Percentiles rank a stretch among this genome's conserved stretches.
phyloP scores from a whole-genome alignment of 352 stramenopile species.

The Plasmopara muralis region DNA sequence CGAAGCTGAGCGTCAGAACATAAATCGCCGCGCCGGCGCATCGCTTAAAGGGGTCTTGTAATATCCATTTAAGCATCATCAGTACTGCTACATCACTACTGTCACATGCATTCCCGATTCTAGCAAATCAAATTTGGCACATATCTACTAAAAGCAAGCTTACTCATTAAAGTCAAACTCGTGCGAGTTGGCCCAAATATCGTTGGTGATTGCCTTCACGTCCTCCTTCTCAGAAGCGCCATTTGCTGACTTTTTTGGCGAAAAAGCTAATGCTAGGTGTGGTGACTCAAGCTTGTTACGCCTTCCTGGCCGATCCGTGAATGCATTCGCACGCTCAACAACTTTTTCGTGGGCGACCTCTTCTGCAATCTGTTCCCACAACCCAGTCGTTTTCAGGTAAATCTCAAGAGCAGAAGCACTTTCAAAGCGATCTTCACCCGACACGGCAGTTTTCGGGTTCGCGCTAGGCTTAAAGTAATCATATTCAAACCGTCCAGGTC shows the following conservation, averaged over 20 bases:
- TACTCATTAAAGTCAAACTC: constrained; percentile 68
- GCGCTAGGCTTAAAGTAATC: constrained; percentile 74
- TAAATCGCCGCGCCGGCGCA: constrained; percentile 65
- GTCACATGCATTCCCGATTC: neutral
- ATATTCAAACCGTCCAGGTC: constrained; percentile 72
- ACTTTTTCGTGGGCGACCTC: constrained; percentile 20
- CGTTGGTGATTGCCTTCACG: constrained; percentile 61
- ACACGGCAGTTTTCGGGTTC: constrained; percentile 37
- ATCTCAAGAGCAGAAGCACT: constrained; percentile 54
- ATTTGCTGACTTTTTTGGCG: constrained; percentile 26
- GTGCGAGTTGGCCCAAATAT: constrained; percentile 78
- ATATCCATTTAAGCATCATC: constrained; percentile 7
- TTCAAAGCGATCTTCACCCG: constrained; percentile 76
- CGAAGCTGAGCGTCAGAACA: constrained; percentile 72
- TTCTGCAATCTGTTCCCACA: constrained; percentile 56
- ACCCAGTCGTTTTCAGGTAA: constrained; percentile 52
- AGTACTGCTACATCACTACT: neutral
- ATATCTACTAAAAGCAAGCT: neutral
- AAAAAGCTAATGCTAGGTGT: constrained; percentile 7
- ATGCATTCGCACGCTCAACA: constrained; percentile 6
- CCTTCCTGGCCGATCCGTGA: constrained; percentile 14
- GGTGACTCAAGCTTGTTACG: constrained; percentile 24
- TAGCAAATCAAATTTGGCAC: no score
- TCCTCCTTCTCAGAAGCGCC: constrained; percentile 35
- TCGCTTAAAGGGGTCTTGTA: constrained; percentile 77